A percentile compares a stretch with the other conserved stretches of the same genome.
phyloP scores from a whole-genome alignment of 768 basidiomycete species.

The Amanita rubescens region DNA sequence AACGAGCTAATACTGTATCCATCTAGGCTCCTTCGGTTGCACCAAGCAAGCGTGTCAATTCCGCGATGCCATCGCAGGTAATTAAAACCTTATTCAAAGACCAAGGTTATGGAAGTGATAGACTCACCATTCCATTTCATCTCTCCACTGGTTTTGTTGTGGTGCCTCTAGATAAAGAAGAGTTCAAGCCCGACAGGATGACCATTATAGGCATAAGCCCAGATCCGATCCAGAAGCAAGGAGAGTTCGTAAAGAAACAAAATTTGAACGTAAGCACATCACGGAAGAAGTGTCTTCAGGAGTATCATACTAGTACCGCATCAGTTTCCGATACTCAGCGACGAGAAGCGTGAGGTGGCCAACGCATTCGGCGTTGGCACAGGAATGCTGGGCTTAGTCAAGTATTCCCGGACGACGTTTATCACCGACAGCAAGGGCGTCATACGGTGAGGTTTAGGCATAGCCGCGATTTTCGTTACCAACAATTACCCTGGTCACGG shows the following conservation, averaged over 20 bases:
- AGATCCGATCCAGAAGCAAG: slow-evolving; percentile 67
- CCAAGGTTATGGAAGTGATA: background rate
- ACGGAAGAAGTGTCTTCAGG: background rate
- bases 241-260: slow-evolving; percentile 64
- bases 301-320: background rate
- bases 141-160: background rate
- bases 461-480: background rate
- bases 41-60: slow-evolving; percentile 80
- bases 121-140: no score
- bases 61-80: slow-evolving; percentile 68
- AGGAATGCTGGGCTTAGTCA: slow-evolving; percentile 56
- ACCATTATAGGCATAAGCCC: slow-evolving; percentile 68
- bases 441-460: slow-evolving; percentile 45
- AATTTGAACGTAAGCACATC: slow-evolving; percentile 45
- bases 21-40: slow-evolving; percentile 62
- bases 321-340: slow-evolving; percentile 77
- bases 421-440: slow-evolving; percentile 68
- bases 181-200: slow-evolving; percentile 57
- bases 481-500: background rate
- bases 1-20: background rate
- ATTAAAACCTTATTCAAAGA: slow-evolving; percentile 14
- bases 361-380: slow-evolving; percentile 62
- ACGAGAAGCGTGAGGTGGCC: slow-evolving; percentile 51
- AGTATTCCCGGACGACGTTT: slow-evolving; percentile 61
- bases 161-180: slow-evolving; percentile 43